These are phyloP conservation scores for Bretschneidera sinensis DNA, from an alignment of 345 rosid genomes.

Conservation along the genomic window DNA sequence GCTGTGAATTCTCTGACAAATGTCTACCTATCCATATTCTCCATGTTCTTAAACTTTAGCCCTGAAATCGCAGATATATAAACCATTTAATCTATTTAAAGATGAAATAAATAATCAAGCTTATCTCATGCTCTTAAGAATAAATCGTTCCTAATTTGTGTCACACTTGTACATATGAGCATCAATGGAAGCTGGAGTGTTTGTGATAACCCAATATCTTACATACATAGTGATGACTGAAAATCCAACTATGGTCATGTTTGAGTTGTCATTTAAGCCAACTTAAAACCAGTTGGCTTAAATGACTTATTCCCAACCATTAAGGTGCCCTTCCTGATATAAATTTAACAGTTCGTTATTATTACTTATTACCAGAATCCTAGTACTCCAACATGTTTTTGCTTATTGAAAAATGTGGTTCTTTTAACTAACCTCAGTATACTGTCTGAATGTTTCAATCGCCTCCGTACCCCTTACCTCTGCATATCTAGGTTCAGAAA, in stretches of 20 bases:
- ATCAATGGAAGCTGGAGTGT: conserved; percentile 64
- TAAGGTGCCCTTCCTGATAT: conserved; percentile 53
- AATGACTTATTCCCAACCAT: conserved; percentile 91
- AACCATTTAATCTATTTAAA: neutral
- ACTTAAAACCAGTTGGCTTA: conserved; percentile 95
- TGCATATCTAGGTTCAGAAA: conserved; percentile 62
- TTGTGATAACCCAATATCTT: no score
- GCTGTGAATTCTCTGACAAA: conserved; percentile 92
- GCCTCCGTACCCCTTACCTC: conserved; percentile 71
- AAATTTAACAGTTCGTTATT: neutral
- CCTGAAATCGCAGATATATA: no score
- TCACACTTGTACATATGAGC: conserved; percentile 96
- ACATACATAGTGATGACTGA: no score
- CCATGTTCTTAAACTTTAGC: conserved; percentile 57
- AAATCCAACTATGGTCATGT: no score
- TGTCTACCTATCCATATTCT: conserved; percentile 72
- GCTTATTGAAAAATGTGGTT: no score
- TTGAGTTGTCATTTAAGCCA: conserved; percentile 69
- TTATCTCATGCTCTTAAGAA: neutral
- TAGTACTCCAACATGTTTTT: no score
- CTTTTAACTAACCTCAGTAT: conserved; percentile 44
- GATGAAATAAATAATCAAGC: neutral
- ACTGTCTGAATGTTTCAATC: conserved; percentile 63
- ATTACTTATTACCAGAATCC: no score
- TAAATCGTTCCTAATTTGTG: no score